Percentiles rank a stretch among this genome's conserved stretches.
phyloP scores from a whole-genome alignment of 2,329 filamentous ascomycete genomes.

The Canariomyces notabilis region DNA sequence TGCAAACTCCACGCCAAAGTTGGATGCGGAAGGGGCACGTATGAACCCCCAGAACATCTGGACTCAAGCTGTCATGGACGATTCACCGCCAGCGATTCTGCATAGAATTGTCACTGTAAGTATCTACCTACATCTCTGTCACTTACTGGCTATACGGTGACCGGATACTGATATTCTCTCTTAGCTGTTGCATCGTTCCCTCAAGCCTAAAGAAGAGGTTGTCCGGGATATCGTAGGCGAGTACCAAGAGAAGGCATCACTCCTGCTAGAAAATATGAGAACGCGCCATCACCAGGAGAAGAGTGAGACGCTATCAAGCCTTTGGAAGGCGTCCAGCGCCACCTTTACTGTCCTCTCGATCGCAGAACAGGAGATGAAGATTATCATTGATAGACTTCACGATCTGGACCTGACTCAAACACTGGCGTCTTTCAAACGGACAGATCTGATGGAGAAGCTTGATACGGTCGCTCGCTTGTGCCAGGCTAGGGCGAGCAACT shows the following conservation, averaged over 20 bases:
- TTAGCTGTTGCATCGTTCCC: slow-evolving; percentile 18
- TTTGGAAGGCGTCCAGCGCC: slow-evolving; percentile 7
- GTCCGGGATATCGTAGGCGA: slow-evolving; percentile 17
- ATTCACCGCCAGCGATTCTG: slow-evolving; percentile 12
- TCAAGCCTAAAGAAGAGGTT: slow-evolving; percentile 19
- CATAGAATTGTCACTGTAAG: slow-evolving; percentile 17
- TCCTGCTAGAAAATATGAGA: slow-evolving; percentile 12
- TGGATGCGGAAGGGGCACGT: background rate
- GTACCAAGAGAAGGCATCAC: slow-evolving; percentile 13
- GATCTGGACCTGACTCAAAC: slow-evolving; percentile 4
- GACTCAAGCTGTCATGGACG: slow-evolving; percentile 11
- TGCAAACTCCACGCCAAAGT: background rate
- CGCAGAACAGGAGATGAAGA: slow-evolving; percentile 8
- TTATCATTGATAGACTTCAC: slow-evolving; percentile 4
- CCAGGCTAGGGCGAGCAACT: background rate
- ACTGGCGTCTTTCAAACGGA: background rate
- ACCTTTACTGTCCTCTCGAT: slow-evolving; percentile 4
- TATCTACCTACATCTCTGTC: background rate
- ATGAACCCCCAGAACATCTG: slow-evolving; percentile 3
- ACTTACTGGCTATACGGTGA: background rate
- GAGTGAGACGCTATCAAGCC: background rate
- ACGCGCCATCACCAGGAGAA: slow-evolving; percentile 13
- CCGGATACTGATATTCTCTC: background rate
- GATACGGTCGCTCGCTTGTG: slow-evolving; percentile 2
- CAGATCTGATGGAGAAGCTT: slow-evolving; percentile 11